Percentiles rank a stretch among this genome's conserved stretches.
These are phyloP conservation scores for Rubia tinctorum DNA, from an alignment of 305 asterid species.

Conservation along the genomic window DNA sequence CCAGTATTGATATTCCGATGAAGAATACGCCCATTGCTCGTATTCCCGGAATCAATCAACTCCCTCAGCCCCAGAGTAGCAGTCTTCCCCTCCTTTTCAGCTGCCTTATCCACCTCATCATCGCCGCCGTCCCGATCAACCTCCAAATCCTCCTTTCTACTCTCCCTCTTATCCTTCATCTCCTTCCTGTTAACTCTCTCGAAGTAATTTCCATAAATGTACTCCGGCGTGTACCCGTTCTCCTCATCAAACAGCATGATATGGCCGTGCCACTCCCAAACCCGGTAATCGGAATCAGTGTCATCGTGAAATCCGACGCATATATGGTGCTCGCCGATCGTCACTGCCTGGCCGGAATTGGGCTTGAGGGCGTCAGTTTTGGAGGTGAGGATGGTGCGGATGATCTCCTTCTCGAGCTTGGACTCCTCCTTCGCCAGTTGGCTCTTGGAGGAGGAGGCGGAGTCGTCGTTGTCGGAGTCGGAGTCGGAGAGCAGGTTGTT, in stretches of 20 bases:
- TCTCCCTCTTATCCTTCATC: conserved; percentile 24
- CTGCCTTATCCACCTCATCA: conserved; percentile 22
- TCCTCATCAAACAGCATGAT: conserved; percentile 90
- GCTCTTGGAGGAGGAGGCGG: conserved; percentile 46
- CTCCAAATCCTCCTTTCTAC: conserved; percentile 21
- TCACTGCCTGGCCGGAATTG: conserved; percentile 84
- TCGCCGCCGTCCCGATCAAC: conserved; percentile 8
- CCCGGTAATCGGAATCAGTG: conserved; percentile 72
- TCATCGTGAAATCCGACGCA: conserved; percentile 92
- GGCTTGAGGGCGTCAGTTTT: conserved; percentile 68
- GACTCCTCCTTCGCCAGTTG: conserved; percentile 84
- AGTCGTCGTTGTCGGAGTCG: conserved; percentile 36
- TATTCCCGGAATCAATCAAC: conserved; percentile 57
- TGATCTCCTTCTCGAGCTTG: conserved; percentile 73
- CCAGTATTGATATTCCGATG: conserved; percentile 38
- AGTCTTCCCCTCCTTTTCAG: conserved; percentile 37
- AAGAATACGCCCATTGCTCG: conserved; percentile 47
- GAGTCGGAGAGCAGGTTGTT: conserved; percentile 60
- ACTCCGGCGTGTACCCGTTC: conserved; percentile 84
- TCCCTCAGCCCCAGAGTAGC: conserved; percentile 74
- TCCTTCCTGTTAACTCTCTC: conserved; percentile 47
- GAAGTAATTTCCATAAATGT: conserved; percentile 90
- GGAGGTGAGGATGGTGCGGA: conserved; percentile 57
- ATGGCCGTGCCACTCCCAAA: conserved; percentile 99
- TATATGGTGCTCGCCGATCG: conserved; percentile 88